These are phyloP conservation scores for Phytophthora multivora DNA, from an alignment of 352 stramenopile genomes.

Conservation along the genomic window DNA sequence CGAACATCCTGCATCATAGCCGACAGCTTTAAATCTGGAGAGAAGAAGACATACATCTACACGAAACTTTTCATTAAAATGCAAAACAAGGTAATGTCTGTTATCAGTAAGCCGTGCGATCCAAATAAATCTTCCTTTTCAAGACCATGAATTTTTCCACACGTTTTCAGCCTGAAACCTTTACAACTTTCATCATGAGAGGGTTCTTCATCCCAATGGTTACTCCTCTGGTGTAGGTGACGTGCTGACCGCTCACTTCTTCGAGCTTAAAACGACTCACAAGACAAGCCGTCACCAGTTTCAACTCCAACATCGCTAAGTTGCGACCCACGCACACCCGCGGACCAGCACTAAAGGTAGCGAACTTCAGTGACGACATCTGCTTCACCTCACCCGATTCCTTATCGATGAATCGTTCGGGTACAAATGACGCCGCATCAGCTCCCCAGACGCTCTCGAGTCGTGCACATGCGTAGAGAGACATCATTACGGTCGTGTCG, in stretches of 20 bases:
- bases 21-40: no score
- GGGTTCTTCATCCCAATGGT: slow-evolving; percentile 42
- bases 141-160: no score
- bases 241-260: slow-evolving; percentile 21
- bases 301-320: slow-evolving; percentile 71
- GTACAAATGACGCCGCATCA: slow-evolving; percentile 36
- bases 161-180: no score
- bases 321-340: slow-evolving; percentile 27
- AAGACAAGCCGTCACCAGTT: slow-evolving; percentile 45
- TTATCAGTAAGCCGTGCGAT: no score
- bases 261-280: slow-evolving; percentile 48
- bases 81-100: no score
- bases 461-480: slow-evolving; percentile 36
- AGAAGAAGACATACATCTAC: no score
- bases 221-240: slow-evolving; percentile 42
- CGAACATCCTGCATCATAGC: no score
- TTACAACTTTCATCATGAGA: slow-evolving; percentile 24
- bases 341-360: slow-evolving; percentile 29
- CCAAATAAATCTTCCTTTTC: no score
- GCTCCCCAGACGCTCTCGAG: slow-evolving; percentile 35
- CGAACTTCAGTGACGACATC: slow-evolving; percentile 17
- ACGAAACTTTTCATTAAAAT: no score
- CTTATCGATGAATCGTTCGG: slow-evolving; percentile 39
- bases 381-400: slow-evolving; percentile 12
- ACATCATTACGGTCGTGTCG: slow-evolving; percentile 26